These are phyloP conservation scores for Fusarium circinatum DNA, from an alignment of 2,329 filamentous ascomycete species.

Conservation along the genomic window DNA sequence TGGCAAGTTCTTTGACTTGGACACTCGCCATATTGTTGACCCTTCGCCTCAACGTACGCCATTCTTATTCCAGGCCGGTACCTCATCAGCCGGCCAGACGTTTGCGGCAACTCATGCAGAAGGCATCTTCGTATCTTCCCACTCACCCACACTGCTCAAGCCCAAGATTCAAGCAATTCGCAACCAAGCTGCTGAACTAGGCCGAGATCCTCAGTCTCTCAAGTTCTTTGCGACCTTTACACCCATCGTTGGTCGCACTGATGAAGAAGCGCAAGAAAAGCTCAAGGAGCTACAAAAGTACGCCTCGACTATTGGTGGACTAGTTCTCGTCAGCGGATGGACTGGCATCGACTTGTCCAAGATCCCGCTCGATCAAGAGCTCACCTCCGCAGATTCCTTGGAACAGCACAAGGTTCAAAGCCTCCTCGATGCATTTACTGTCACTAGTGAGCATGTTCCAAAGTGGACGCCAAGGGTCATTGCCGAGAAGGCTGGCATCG, in stretches of 20 bases:
- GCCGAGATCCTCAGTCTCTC: conserved; percentile 65
- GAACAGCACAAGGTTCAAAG: conserved; percentile 64
- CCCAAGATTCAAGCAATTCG: conserved; percentile 65
- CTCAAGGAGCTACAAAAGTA: conserved; percentile 62
- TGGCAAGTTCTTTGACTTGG: conserved; percentile 64
- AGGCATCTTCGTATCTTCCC: conserved; percentile 67
- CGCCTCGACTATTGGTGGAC: conserved; percentile 62
- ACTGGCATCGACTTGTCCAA: conserved; percentile 69
- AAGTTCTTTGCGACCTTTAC: conserved; percentile 66
- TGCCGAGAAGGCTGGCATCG: conserved; percentile 55
- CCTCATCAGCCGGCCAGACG: conserved; percentile 64
- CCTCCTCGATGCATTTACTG: conserved; percentile 59
- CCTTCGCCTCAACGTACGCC: conserved; percentile 67
- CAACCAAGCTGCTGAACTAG: conserved; percentile 58
- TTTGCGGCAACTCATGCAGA: conserved; percentile 70
- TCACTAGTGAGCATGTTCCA: conserved; percentile 55
- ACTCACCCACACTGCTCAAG: conserved; percentile 59
- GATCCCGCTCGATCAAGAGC: conserved; percentile 66
- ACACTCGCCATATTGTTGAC: conserved; percentile 59
- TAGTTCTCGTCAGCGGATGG: conserved; percentile 67
- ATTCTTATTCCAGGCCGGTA: conserved; percentile 69
- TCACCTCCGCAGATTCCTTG: conserved; percentile 63
- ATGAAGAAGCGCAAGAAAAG: conserved; percentile 64
- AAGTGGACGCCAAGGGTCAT: conserved; percentile 58
- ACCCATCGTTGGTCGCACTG: conserved; percentile 59